Evolutionary conservation across 108 stramenopile species (phyloP).

Genomic region (Cyclotella choctawhatcheeana): DNA sequence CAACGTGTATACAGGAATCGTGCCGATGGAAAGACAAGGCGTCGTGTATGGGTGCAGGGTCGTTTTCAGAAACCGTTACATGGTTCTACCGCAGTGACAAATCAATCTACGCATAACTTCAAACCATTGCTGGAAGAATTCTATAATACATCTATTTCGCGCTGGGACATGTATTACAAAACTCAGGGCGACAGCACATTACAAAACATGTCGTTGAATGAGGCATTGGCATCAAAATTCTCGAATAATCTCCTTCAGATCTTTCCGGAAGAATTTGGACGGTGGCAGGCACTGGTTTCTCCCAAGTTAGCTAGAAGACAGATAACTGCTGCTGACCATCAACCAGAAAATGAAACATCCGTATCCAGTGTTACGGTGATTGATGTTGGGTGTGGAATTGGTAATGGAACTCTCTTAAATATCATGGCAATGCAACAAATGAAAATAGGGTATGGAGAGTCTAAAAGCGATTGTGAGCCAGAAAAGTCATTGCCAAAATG

Average conservation of each 20-base stretch:
- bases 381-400: conserved; percentile 44
- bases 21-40: conserved; percentile 41
- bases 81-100: neutral
- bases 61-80: conserved; percentile 61
- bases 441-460: neutral
- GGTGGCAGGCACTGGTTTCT: conserved; percentile 23
- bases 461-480: neutral
- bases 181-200: neutral
- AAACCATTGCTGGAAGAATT: too few species aligned
- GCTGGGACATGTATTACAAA: conserved; percentile 33
- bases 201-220: neutral
- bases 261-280: conserved; percentile 37
- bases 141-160: too few species aligned
- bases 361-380: conserved; percentile 18
- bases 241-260: conserved; percentile 31
- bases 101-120: too few species aligned
- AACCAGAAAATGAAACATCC: too few species aligned
- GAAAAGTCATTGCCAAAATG: too few species aligned
- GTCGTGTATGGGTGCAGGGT: conserved; percentile 82
- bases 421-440: conserved; percentile 11
- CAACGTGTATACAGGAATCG: conserved; percentile 47
- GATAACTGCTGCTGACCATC: too few species aligned
- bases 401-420: conserved; percentile 38
- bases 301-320: neutral
- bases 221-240: neutral